Base-by-base conservation (phyloP, 805 yeast genomes). In the Candida sithepensis region DNA sequence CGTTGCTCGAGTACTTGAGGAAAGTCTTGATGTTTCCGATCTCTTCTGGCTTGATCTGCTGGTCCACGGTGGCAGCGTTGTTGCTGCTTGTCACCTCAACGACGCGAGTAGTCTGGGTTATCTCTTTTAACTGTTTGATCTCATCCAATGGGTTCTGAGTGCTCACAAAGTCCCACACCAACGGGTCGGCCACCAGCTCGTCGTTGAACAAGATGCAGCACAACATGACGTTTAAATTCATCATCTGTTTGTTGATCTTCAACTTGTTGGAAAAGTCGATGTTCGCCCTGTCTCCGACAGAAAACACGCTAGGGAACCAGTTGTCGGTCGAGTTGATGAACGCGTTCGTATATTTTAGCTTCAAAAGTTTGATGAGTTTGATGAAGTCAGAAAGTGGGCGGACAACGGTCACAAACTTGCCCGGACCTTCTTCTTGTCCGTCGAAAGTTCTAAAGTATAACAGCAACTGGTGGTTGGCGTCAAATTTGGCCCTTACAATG, bases 191-290 rank as follows among this genome's bases (percentile, higher is more conserved):
- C 4, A 58, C 41, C 16, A 70, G 57, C 3, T 67, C 60, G 13
- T 68, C 67, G 52, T 69, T 80, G 39, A 66, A 60, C 6, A 66
- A 49, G 3, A 82, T 51, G n/a, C 71, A 60, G 18, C 71, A 63
- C 13, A 85, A 58, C 32, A 82, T 66, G 7, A 74, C 52, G 53
- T 84, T 84, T 32, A 84, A 52, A 32, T 69, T 65, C 33, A 73
- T 71, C 19, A 81, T 60, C 32, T 78, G 63, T 30, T 75, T 68
- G 53, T 81, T 81, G 32, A 77, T 54, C 41, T 73, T 70, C 39
- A 72, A 58, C 53, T 81, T 81, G 51, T 71, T 72, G 1, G 60
- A 58, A 43, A 58, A 60, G 59, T 55, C 51, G 7, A 63, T 48
- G 34, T 60, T 64, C 2, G 56, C 57, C 18, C 50, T 50, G 47